Base-by-base conservation (phyloP, 1,139 yeast genomes). In the Debaryomyces nepalensis region DNA sequence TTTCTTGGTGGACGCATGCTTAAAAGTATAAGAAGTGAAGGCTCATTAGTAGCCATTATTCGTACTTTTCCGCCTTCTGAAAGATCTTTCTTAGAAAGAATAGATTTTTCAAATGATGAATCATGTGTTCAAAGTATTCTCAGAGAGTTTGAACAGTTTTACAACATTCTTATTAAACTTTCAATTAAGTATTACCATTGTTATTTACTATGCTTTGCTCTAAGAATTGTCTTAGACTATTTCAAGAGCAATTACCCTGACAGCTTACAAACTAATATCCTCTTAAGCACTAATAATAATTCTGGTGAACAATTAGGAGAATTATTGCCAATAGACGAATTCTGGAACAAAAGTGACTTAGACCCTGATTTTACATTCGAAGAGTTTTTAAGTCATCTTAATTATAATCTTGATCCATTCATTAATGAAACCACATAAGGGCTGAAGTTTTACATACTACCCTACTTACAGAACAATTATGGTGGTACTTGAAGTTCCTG, bases 11-110 rank as follows among this genome's bases (percentile, higher is more conserved):
- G 55, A 21, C 1, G 16, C 15, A 11, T 36, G 11, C 5, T 27
- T 11, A 12, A 15, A 9, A 55, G 61, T 50, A 42, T 61, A 7
- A 42, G 50, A 5, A 54, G 56, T 12, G 47, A 51, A 39, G 46
- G 55, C 20, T 50, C 58, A 3, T 43, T 55, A 6, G 37, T 48
- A 4, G 39, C 43, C 10, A 41, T 53, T 9, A 15, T 52, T 1
- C 45, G 49, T 5, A 37, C 40, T 15, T 65, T 64, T 29, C 58
- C 57, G 39, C 42, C 56, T 2, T 37, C 52, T 15, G 70, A 65
- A 43, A 52, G 70, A 2, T 35, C 58, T 4, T 50, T 51, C 21
- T 65, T 68, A 69, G 47, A 61, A 26, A 59, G 58, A 33, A 44
- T 24, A 21, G 43, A 40, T 9, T 40, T 40, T 26, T 35, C 37